Conservation (phyloP, 352 stramenopile genomes). For the Phytophthora litchii region DNA sequence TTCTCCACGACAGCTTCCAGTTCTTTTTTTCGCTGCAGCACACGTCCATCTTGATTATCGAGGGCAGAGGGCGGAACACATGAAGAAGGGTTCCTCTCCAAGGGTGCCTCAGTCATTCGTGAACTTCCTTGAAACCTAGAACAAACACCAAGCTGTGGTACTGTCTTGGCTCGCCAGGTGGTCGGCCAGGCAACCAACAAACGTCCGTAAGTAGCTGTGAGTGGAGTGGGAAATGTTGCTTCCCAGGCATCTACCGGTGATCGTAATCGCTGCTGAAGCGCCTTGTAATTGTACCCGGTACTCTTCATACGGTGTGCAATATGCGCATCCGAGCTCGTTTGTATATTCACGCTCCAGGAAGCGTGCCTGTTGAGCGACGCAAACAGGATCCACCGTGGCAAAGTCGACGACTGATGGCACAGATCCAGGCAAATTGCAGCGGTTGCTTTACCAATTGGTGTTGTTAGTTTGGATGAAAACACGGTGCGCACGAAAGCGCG, state of each 20-base stretch:
- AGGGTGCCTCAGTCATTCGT: neutral
- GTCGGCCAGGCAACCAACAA: constrained; percentile 4
- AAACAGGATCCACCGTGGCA: no score
- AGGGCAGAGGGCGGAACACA: neutral
- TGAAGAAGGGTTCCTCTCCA: neutral
- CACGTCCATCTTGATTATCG: neutral
- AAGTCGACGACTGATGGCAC: no score
- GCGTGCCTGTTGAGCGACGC: no score
- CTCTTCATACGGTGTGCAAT: constrained; percentile 5
- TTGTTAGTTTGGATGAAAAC: constrained; percentile 2
- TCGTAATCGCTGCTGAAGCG: neutral
- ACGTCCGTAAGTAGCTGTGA: constrained; percentile 1
- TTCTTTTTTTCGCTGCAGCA: neutral
- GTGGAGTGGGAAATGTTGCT: no score
- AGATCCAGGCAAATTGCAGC: no score
- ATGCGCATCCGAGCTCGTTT: neutral
- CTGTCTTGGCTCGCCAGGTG: neutral
- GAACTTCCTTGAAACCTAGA: neutral
- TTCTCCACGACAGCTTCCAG: neutral
- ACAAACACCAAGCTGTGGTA: neutral
- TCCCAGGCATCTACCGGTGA: no score
- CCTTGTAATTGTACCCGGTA: neutral
- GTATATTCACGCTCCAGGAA: no score
- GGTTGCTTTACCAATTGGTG: constrained; percentile 1
- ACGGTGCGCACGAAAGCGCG: constrained; percentile 11